Evolutionary conservation across 257 asterid genomes (phyloP), one percentile per base, ranked within the genome.

Genomic region (Nicotiana undulata): DNA sequence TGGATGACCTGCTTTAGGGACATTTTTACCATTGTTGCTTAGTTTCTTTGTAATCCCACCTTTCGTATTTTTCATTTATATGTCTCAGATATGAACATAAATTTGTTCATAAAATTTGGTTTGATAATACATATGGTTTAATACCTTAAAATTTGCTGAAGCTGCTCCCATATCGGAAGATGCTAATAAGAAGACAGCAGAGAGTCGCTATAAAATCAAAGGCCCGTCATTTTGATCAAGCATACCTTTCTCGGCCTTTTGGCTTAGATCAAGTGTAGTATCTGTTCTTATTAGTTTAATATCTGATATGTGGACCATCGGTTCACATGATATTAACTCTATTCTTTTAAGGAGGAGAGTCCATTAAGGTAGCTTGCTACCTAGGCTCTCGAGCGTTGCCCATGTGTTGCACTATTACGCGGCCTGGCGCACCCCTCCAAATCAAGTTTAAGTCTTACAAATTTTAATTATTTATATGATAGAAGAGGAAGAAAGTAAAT

Each of bases 221-320:
- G 34, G 13, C 37, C 37, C 37, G 26, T 70, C 5, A 3, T 0
- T 0, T 0, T 0, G 0, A 0, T 2, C 0, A 44, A 13, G 34
- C 84, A 84, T 82, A 86, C 89, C 83, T 84, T 86, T 84, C 89
- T 86, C 84, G 87, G 83, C 87, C 87, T 82, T 86, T 84, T 84
- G 87, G 87, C 86, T 86, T 84, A 86, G 86, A 53, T 53, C 59
- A 70, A 44, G 77, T 70, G 77, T 70, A 70, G 58, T 70, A 70
- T 40, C 2, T 40, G 58, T 40, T 70, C 34, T 70, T 70, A 40
- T 70, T 20, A 68, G 13, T 68, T 68, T 68, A 68, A 67, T 68
- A 40, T 68, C 0, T n/a, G 32, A 40, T 68, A 68, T 68, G 76
- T 68, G 55, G n/a, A 2, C 1, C 31, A 68, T 5, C 0, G 56